These are phyloP conservation scores for Solanum chilense DNA, from an alignment of 257 asterid genomes.

Conservation along the genomic window DNA sequence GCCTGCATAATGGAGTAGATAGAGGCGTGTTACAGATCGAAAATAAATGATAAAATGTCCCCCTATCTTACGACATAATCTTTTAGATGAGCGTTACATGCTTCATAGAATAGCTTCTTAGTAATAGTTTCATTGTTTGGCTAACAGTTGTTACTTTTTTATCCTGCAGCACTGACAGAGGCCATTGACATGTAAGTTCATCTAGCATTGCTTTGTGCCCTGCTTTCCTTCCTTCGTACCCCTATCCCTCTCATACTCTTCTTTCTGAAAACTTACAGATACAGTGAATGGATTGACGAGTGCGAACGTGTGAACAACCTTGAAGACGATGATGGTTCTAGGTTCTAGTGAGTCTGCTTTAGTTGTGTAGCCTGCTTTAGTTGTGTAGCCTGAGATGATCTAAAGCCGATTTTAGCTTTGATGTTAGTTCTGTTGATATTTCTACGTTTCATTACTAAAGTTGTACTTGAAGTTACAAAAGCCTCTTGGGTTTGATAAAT, in stretches of 20 bases:
- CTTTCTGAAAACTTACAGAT: slow-evolving; percentile 27
- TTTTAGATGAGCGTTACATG: background rate
- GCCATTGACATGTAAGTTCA: slow-evolving; percentile 65
- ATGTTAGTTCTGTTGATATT: background rate
- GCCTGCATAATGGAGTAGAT: background rate
- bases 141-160: background rate
- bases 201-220: background rate
- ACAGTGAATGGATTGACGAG: slow-evolving; percentile 97
- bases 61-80: background rate
- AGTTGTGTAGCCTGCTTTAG: background rate
- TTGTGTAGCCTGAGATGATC: background rate
- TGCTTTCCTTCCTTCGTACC: background rate
- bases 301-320: slow-evolving; percentile 73
- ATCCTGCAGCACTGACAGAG: slow-evolving; percentile 59
- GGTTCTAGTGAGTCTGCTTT: background rate
- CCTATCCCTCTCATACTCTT: background rate
- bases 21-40: background rate
- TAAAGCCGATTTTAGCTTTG: background rate
- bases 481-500: background rate
- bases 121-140: background rate
- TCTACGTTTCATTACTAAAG: background rate
- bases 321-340: slow-evolving; percentile 50
- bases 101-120: background rate
- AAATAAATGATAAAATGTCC: background rate
- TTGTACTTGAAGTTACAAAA: background rate